Conservation (phyloP, 305 asterid species). For the Fraxinus albicans region DNA sequence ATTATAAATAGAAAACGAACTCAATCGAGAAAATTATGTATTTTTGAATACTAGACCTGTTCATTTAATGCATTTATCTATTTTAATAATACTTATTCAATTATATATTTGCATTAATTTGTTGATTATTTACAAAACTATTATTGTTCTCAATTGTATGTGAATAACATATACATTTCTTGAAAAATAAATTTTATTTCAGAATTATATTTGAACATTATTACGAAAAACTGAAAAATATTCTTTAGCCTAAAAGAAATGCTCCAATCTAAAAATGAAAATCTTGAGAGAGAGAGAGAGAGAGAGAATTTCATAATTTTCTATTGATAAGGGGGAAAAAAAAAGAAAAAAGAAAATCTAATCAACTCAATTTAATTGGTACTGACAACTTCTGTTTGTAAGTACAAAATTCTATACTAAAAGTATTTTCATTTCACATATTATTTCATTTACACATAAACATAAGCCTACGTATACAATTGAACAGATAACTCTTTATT, state of each 20-base stretch:
- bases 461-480: not conserved
- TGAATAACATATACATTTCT: not conserved
- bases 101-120: not conserved
- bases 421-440: not conserved
- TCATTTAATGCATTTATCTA: not conserved
- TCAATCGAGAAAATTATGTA: not conserved
- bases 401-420: not conserved
- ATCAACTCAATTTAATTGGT: not conserved
- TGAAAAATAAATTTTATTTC: not conserved
- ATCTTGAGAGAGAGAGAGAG: not conserved
- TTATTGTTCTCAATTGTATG: not conserved
- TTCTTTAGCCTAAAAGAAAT: not conserved
- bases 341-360: not conserved
- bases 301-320: not conserved
- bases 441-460: constrained; percentile 32
- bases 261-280: not conserved
- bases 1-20: no score
- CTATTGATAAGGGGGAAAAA: not conserved
- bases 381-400: constrained; percentile 5
- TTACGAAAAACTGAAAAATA: not conserved
- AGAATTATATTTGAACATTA: not conserved
- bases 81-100: not conserved
- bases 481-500: constrained; percentile 9
- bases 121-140: not conserved
- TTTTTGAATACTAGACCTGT: not conserved